Percentiles rank a stretch among this genome's conserved stretches.
Evolutionary conservation across 2,329 filamentous ascomycete genomes (phyloP).

Genomic region (Cucurbitaria berberidis): DNA sequence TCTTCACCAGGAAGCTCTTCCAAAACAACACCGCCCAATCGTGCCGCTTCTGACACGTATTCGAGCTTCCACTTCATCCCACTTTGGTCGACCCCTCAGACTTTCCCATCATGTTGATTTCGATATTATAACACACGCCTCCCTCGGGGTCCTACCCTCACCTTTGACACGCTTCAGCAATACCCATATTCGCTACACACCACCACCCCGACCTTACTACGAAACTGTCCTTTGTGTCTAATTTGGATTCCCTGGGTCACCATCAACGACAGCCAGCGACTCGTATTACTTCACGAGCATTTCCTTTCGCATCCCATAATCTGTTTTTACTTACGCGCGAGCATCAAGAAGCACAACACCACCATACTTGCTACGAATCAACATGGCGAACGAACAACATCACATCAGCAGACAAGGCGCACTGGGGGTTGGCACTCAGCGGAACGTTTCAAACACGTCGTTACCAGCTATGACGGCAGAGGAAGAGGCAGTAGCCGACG

Average conservation of each 20-base stretch:
- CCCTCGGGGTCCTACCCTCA: conserved; percentile 43
- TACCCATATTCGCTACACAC: conserved; percentile 12
- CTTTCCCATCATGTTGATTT: conserved; percentile 41
- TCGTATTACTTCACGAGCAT: not conserved
- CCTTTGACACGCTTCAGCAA: conserved; percentile 16
- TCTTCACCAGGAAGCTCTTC: conserved; percentile 41
- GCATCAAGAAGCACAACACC: not conserved
- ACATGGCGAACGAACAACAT: conserved; percentile 46
- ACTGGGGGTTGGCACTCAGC: conserved; percentile 39
- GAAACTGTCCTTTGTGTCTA: conserved; percentile 12
- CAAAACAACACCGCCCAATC: conserved; percentile 25
- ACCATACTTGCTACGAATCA: conserved; percentile 2
- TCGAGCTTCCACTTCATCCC: conserved; percentile 26
- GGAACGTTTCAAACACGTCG: conserved; percentile 33
- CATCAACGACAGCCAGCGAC: not conserved
- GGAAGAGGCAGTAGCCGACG: conserved; percentile 74
- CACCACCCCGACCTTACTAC: conserved; percentile 9
- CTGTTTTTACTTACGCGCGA: not conserved
- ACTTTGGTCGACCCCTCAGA: conserved; percentile 35
- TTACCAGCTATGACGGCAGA: conserved; percentile 47
- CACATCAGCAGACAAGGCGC: conserved; percentile 29
- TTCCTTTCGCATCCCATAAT: not conserved
- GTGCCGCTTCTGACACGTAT: conserved; percentile 31
- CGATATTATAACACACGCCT: conserved; percentile 48
- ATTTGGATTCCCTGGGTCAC: not conserved